These are phyloP conservation scores for Sordariomycetes sp. DNA, from an alignment of 2,329 filamentous ascomycete species.

Conservation along the genomic window DNA sequence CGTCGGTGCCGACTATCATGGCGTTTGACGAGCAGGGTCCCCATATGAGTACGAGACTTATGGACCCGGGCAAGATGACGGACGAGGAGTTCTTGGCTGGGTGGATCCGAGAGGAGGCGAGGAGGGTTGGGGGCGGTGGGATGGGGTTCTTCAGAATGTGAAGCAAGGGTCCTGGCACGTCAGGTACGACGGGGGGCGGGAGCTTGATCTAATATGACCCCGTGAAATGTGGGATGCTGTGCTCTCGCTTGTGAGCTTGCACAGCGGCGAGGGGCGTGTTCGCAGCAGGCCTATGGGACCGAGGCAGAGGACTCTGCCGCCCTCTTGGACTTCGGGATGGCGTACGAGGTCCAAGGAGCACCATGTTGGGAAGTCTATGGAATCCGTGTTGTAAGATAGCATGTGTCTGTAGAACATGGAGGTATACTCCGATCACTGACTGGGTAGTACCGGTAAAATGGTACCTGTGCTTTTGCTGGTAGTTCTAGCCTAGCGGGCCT, in stretches of 20 bases:
- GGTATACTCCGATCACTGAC: neutral
- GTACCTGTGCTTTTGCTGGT: no score
- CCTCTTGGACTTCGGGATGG: no score
- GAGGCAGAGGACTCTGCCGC: no score
- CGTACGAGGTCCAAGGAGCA: no score
- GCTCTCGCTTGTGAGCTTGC: neutral
- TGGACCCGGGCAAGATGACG: constrained; percentile 22
- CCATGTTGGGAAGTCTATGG: neutral
- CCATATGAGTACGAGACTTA: constrained; percentile 1
- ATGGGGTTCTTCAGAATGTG: constrained; percentile 6
- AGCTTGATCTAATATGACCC: neutral
- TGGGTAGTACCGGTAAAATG: no score
- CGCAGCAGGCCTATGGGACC: no score
- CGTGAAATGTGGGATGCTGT: neutral
- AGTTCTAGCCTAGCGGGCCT: no score
- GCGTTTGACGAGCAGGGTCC: constrained; percentile 31
- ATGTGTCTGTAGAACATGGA: neutral
- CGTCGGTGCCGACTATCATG: constrained; percentile 44
- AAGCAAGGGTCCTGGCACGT: neutral
- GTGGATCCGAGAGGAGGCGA: constrained; percentile 42
- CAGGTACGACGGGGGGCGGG: neutral
- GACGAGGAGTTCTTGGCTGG: constrained; percentile 39
- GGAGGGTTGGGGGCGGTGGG: constrained; percentile 31
- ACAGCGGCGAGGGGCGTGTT: no score
- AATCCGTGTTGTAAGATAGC: neutral